Conservation (phyloP, 768 basidiomycete genomes). For the Suillus occidentalis region DNA sequence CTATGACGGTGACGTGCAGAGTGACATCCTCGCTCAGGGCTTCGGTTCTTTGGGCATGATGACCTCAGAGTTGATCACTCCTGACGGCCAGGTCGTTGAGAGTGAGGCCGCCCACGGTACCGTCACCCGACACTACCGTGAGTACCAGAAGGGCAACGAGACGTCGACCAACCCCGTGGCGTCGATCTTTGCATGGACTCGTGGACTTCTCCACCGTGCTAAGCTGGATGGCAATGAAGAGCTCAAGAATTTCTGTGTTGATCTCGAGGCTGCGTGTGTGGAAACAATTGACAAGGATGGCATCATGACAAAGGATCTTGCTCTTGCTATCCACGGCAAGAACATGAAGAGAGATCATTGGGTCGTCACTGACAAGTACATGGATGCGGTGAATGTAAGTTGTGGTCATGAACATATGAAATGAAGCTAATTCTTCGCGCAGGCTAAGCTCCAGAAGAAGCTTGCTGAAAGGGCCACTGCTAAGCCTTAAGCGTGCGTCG, state of each 20-base stretch:
- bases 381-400: constrained; percentile 89
- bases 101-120: constrained; percentile 97
- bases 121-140: constrained; percentile 95
- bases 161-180: constrained; percentile 99
- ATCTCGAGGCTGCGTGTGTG: constrained; percentile 84
- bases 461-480: constrained; percentile 32
- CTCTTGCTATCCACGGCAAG: constrained; percentile 91
- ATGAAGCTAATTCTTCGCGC: constrained; percentile 15
- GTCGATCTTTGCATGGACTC: constrained; percentile 98
- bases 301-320: constrained; percentile 97
- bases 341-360: constrained; percentile 91
- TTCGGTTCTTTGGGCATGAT: constrained; percentile 98
- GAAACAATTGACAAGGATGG: constrained; percentile 90
- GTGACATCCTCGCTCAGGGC: constrained; percentile 95
- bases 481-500: constrained; percentile 16
- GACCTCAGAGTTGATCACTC: constrained; percentile 94
- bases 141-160: constrained; percentile 96
- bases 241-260: constrained; percentile 70
- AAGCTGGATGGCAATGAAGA: constrained; percentile 84
- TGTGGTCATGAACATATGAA: neutral
- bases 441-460: constrained; percentile 49
- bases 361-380: constrained; percentile 92
- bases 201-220: constrained; percentile 89
- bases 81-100: constrained; percentile 90
- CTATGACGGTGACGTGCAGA: constrained; percentile 86